A percentile compares a stretch with the other conserved stretches of the same genome.
Evolutionary conservation across 2,329 filamentous ascomycete genomes (phyloP).

Genomic region (Graphiopsis chlorocephala): DNA sequence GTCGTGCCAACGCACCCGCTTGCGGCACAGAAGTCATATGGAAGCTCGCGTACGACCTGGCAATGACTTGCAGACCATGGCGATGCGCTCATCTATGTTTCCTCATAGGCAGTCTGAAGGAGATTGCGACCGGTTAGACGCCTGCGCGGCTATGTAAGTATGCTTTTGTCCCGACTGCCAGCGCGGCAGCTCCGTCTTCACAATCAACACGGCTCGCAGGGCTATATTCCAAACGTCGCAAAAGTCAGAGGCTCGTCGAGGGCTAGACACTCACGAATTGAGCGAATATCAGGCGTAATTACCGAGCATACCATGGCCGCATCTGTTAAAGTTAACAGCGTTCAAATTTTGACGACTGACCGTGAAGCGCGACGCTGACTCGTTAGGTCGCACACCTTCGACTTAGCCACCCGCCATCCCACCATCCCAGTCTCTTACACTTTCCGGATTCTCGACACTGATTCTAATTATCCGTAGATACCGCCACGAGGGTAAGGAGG

Average conservation of each 20-base stretch:
- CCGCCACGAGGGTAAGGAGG: not conserved
- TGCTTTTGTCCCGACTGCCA: not conserved
- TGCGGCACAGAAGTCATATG: conserved; percentile 1
- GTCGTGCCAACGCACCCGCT: not conserved
- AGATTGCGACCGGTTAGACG: not conserved
- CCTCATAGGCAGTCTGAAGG: not conserved
- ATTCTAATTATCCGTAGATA: not conserved
- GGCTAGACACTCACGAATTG: not conserved
- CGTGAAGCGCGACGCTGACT: not conserved
- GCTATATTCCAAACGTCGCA: not conserved
- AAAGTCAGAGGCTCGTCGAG: not conserved
- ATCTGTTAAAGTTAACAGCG: not conserved
- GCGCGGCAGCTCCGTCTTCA: not conserved
- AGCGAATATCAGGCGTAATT: not conserved
- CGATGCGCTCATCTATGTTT: not conserved
- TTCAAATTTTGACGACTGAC: not conserved
- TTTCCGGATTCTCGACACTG: not conserved
- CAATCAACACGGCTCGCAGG: not conserved
- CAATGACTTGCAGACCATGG: not conserved
- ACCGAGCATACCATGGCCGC: not conserved
- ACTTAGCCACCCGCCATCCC: not conserved
- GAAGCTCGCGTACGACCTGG: not conserved
- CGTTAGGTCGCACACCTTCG: not conserved
- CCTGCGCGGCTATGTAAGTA: not conserved
- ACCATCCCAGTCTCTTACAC: not conserved